Evolutionary conservation across 192 early-diverging fungal species (phyloP), one percentile per base, ranked within the genome.

Genomic region (Rhizoclosmatium globosum): DNA sequence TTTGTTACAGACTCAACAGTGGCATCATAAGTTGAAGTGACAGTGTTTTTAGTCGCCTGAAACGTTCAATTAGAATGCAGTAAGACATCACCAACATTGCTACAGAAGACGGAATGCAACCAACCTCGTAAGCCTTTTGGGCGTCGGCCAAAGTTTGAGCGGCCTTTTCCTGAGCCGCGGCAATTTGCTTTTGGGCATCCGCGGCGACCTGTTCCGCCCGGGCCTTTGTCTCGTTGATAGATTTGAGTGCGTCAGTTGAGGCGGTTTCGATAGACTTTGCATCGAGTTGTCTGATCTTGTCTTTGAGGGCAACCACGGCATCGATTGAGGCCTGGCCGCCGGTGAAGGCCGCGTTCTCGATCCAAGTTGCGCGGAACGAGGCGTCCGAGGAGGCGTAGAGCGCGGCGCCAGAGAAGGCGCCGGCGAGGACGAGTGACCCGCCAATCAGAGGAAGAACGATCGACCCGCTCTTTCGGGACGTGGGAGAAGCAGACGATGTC

Each of bases 251-350:
- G 56, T 13, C 56, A 57, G n/a, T 13, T 57, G n/a, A 57, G n/a
- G 11, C n/a, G 56, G 56, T n/a, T n/a, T 57, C 56, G n/a, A n/a
- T n/a, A n/a, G n/a, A 57, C 56, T 57, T 57, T 57, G 56, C 56
- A n/a, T 57, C n/a, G n/a, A n/a, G n/a, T n/a, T n/a, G n/a, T n/a
- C n/a, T n/a, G n/a, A n/a, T n/a, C n/a, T n/a, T n/a, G 44, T 58
- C 61, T 17, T 50, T 43, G 7, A 65, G 6, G 13, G n/a, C 60
- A 31, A 43, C 31, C 4, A 61, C 68, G 44, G 50, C 41, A 41
- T 79, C 78, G 31, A 79, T 41, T 7, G 39, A 44, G 19, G 19
- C 17, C 60, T 79, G 70, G 58, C 78, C 78, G 61, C 78, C 78
- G 6, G 78, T 71, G 39, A 62, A 44, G 4, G 60, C n/a, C 21